These are phyloP conservation scores for Stephanodiscus triporus DNA, from an alignment of 108 stramenopile species.

Conservation along the genomic window DNA sequence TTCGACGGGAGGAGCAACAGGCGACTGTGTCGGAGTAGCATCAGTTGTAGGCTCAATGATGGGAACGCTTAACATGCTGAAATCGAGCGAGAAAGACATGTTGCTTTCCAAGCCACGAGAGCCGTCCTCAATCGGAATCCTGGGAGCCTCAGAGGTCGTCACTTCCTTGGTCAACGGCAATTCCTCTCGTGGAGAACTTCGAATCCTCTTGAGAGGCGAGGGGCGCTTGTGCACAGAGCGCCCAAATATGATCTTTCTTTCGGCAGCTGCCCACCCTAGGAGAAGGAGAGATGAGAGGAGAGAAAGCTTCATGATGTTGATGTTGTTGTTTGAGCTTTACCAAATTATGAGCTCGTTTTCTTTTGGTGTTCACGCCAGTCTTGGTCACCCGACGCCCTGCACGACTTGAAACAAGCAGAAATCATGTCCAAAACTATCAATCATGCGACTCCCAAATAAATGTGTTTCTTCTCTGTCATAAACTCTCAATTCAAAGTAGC, in stretches of 20 bases:
- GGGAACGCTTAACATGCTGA: conserved; percentile 10
- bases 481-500: too few relatives aligned
- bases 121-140: background rate
- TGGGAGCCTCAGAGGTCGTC: background rate
- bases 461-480: too few relatives aligned
- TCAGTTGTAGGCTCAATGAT: conserved; percentile 1
- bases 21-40: background rate
- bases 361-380: too few relatives aligned
- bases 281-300: background rate
- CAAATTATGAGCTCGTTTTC: background rate
- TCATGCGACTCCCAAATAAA: background rate
- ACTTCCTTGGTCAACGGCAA: background rate
- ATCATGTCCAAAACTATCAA: background rate
- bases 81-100: background rate
- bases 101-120: background rate
- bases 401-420: background rate
- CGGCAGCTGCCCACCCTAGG: background rate
- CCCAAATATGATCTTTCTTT: background rate
- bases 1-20: background rate
- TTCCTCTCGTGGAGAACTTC: background rate
- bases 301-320: background rate
- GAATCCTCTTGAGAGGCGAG: conserved; percentile 1
- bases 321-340: background rate
- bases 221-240: background rate
- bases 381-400: background rate